Percentiles rank a stretch among this genome's conserved stretches.
Evolutionary conservation across 2,329 filamentous ascomycete genomes (phyloP).

Genomic region (Macrophomina pseudophaseolina): DNA sequence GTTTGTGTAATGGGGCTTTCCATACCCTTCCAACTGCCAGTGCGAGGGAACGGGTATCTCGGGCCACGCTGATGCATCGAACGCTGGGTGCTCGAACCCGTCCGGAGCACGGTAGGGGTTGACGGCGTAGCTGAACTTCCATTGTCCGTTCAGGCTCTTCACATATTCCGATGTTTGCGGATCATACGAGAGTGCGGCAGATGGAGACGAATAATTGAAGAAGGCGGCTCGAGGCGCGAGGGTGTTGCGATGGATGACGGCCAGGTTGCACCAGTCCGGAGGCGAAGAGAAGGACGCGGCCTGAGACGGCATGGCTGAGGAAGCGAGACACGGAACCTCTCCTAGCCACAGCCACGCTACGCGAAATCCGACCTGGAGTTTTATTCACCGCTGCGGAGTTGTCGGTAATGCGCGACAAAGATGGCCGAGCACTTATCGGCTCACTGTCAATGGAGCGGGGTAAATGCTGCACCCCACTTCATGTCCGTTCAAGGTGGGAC

Average conservation of each 20-base stretch:
- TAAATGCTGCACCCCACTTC: not conserved
- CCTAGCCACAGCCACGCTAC: too few species aligned
- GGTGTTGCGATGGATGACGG: conserved; percentile 65
- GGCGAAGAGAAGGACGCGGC: not conserved
- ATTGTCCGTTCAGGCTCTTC: conserved; percentile 40
- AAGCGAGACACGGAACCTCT: too few species aligned
- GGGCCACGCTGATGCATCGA: conserved; percentile 52
- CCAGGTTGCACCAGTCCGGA: conserved; percentile 67
- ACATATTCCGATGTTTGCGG: conserved; percentile 40
- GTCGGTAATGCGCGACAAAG: not conserved
- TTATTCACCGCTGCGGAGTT: not conserved
- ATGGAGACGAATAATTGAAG: conserved; percentile 56
- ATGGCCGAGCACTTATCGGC: not conserved
- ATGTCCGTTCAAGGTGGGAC: too few species aligned
- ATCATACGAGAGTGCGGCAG: conserved; percentile 54
- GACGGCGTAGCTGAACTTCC: conserved; percentile 47
- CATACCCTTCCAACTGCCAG: conserved; percentile 74
- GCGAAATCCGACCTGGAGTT: too few species aligned
- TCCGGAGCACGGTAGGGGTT: conserved; percentile 43
- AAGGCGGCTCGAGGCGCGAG: conserved; percentile 64
- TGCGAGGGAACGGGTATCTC: conserved; percentile 67
- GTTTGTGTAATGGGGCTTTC: conserved; percentile 72
- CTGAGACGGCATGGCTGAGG: not conserved
- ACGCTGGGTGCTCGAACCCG: conserved; percentile 40
- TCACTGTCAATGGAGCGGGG: not conserved